phyloP scores from a whole-genome alignment of 2,329 filamentous ascomycete species.

The Colletotrichum zoysiae region DNA sequence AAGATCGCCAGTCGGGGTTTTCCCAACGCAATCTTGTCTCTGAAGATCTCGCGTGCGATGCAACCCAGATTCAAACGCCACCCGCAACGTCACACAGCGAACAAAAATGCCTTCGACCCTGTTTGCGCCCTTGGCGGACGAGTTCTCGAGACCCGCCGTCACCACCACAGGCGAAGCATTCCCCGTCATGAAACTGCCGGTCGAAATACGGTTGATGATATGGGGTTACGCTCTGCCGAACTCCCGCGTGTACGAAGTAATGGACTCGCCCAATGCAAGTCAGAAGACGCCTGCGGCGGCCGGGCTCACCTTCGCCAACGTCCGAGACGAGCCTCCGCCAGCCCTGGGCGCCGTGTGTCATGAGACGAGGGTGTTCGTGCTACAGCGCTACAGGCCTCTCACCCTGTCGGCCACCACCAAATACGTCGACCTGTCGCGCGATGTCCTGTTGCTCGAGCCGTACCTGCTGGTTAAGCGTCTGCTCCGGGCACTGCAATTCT shows the following conservation, averaged over 20 bases:
- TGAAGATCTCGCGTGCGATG: conserved; percentile 39
- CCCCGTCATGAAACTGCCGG: conserved; percentile 51
- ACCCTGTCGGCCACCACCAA: conserved; percentile 61
- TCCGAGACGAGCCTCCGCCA: conserved; percentile 60
- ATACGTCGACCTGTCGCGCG: conserved; percentile 59
- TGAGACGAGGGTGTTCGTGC: conserved; percentile 58
- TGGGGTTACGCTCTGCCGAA: conserved; percentile 61
- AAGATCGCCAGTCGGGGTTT: conserved; percentile 38
- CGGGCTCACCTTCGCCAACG: conserved; percentile 61
- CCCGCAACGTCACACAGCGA: conserved; percentile 29
- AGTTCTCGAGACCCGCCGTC: conserved; percentile 7
- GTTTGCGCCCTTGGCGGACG: conserved; percentile 17
- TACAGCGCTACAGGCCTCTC: conserved; percentile 59
- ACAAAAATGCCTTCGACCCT: conserved; percentile 32
- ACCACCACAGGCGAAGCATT: conserved; percentile 18
- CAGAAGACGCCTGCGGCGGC: conserved; percentile 55
- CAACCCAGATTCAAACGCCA: conserved; percentile 14
- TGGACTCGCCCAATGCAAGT: conserved; percentile 58
- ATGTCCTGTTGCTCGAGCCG: conserved; percentile 61
- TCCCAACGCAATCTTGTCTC: conserved; percentile 19
- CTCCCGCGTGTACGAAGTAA: conserved; percentile 59
- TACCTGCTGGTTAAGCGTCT: conserved; percentile 62
- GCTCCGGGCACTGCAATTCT: conserved; percentile 59
- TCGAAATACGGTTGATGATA: conserved; percentile 60
- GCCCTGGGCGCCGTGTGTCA: conserved; percentile 58